A percentile compares a stretch with the other conserved stretches of the same genome.
phyloP scores from a whole-genome alignment of 495 filamentous ascomycete genomes.

The Hyaloscypha hepaticicola region DNA sequence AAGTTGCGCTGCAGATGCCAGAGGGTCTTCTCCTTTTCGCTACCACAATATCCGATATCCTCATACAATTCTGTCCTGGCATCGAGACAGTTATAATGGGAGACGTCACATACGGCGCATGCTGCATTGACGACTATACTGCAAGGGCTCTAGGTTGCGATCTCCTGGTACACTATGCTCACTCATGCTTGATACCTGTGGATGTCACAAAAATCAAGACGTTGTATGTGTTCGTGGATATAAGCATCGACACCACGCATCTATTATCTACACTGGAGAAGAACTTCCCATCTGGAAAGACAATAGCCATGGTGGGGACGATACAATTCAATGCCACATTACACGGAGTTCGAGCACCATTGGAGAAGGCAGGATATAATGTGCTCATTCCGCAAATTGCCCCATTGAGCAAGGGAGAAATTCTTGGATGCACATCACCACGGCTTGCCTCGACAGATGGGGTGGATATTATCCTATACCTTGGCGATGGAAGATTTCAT shows the following conservation, averaged over 20 bases:
- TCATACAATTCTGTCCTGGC: slow-evolving; percentile 90
- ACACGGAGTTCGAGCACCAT: slow-evolving; percentile 69
- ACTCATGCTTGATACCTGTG: slow-evolving; percentile 93
- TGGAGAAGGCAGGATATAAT: slow-evolving; percentile 79
- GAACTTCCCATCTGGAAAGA: slow-evolving; percentile 82
- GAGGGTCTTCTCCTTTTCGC: slow-evolving; percentile 95
- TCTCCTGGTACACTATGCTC: slow-evolving; percentile 93
- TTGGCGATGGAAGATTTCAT: slow-evolving; percentile 96
- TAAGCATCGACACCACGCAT: slow-evolving; percentile 88
- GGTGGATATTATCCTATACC: slow-evolving; percentile 83
- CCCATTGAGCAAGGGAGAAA: slow-evolving; percentile 91
- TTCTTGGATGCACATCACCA: slow-evolving; percentile 92
- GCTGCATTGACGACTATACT: slow-evolving; percentile 98
- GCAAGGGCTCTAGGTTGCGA: slow-evolving; percentile 93
- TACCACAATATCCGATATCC: slow-evolving; percentile 95
- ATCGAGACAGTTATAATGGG: slow-evolving; percentile 96
- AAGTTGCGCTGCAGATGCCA: slow-evolving; percentile 91
- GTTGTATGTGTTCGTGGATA: slow-evolving; percentile 97
- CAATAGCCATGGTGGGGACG: slow-evolving; percentile 89
- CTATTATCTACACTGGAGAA: slow-evolving; percentile 82
- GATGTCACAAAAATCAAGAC: slow-evolving; percentile 94
- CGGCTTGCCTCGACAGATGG: slow-evolving; percentile 52
- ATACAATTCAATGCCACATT: slow-evolving; percentile 99
- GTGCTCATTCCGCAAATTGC: slow-evolving; percentile 87
- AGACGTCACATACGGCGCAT: slow-evolving; percentile 97